Evolutionary conservation across 352 stramenopile genomes (phyloP).

Genomic region (Ophiocytium majus): DNA sequence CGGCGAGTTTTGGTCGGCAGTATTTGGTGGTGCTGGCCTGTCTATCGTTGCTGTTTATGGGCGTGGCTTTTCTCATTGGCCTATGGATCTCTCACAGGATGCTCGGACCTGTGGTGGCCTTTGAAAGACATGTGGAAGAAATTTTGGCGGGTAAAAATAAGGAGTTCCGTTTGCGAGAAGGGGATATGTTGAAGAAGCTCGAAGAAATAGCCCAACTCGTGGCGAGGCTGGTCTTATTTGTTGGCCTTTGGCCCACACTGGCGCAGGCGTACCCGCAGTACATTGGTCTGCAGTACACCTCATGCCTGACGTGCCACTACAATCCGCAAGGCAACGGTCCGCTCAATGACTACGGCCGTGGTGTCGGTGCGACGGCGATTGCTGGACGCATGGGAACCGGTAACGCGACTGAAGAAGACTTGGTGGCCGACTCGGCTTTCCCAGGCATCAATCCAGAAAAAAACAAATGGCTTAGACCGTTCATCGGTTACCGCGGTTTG

Average conservation of each 20-base stretch:
- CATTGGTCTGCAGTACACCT: not conserved
- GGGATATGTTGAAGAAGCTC: not conserved
- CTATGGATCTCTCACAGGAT: not conserved
- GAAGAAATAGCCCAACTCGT: slow-evolving; percentile 2
- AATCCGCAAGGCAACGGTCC: not conserved
- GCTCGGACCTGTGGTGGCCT: not conserved
- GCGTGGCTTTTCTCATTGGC: not conserved
- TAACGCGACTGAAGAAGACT: not conserved
- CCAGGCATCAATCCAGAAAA: not conserved
- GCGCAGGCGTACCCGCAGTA: not conserved
- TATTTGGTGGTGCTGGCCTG: too few relatives aligned
- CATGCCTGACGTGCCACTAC: slow-evolving; percentile 2
- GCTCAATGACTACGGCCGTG: not conserved
- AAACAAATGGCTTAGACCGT: not conserved
- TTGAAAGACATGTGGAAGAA: not conserved
- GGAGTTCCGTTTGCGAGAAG: not conserved
- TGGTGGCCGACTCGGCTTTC: not conserved
- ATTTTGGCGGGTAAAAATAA: not conserved
- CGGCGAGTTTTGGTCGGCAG: not conserved
- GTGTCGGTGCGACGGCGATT: not conserved
- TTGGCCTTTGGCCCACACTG: too few relatives aligned
- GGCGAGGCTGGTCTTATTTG: too few relatives aligned
- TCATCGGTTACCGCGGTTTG: not conserved
- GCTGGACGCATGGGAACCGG: not conserved
- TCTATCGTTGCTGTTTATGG: not conserved